These are phyloP conservation scores for Cinnamomum micranthum DNA, from an alignment of 164 flowering plant species.

Conservation along the genomic window DNA sequence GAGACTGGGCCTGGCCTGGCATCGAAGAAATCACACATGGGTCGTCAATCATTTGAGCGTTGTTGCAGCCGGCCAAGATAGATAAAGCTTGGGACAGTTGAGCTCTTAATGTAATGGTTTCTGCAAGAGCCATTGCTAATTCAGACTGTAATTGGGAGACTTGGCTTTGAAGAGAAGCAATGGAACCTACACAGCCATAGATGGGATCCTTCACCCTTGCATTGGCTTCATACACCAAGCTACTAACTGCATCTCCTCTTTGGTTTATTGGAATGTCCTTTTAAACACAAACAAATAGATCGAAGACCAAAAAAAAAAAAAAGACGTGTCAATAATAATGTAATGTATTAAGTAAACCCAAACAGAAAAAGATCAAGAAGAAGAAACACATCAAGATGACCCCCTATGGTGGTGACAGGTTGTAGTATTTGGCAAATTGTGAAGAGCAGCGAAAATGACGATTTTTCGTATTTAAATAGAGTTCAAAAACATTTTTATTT, in stretches of 20 bases:
- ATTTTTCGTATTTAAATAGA: too few relatives aligned
- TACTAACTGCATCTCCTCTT: constrained; percentile 16
- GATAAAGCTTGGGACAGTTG: constrained; percentile 9
- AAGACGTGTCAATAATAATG: background rate
- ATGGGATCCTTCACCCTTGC: constrained; percentile 18
- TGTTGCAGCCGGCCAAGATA: background rate
- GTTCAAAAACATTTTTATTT: too few relatives aligned
- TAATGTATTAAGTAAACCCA: too few relatives aligned
- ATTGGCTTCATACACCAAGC: constrained; percentile 20
- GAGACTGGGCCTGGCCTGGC: background rate
- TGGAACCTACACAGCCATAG: constrained; percentile 18
- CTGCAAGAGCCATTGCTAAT: constrained; percentile 14
- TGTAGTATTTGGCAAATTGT: too few relatives aligned
- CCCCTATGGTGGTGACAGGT: too few relatives aligned
- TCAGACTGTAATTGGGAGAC: constrained; percentile 13
- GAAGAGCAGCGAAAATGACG: too few relatives aligned
- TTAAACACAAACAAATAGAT: background rate
- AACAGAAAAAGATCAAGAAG: background rate
- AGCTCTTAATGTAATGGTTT: constrained; percentile 7
- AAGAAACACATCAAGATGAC: too few relatives aligned
- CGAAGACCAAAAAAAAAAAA: background rate
- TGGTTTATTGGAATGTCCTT: constrained; percentile 11
- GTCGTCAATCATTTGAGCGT: background rate
- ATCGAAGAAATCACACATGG: background rate
- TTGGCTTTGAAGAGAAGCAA: constrained; percentile 15